Evolutionary conservation across 345 rosid genomes (phyloP).

Genomic region (Fremontodendron californicum): DNA sequence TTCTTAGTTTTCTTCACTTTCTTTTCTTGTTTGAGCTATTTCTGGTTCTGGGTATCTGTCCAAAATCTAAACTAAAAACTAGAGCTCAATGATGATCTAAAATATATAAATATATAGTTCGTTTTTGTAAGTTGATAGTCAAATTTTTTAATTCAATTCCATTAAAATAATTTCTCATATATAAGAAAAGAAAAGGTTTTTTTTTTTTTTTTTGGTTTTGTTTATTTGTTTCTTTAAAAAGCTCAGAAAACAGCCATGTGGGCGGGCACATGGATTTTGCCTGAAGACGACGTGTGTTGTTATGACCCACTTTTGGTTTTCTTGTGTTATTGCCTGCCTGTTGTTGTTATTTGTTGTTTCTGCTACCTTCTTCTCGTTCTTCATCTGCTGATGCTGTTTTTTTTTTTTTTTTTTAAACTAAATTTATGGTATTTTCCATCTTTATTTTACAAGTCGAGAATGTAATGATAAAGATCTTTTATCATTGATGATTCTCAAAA

Average conservation of each 20-base stretch:
- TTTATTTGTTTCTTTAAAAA: background rate
- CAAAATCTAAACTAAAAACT: conserved; percentile 2
- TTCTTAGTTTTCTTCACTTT: background rate
- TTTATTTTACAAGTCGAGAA: too few relatives aligned
- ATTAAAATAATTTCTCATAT: background rate
- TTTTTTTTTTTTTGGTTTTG: background rate
- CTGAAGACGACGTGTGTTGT: conserved; percentile 42
- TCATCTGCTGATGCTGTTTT: background rate
- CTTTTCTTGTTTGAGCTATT: background rate
- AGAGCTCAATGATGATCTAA: background rate
- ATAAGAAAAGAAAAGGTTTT: background rate
- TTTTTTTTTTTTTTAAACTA: background rate
- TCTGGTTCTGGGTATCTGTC: background rate
- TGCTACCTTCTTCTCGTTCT: background rate
- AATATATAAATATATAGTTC: background rate
- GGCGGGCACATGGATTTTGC: conserved; percentile 69
- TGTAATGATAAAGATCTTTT: too few relatives aligned
- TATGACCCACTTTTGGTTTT: conserved; percentile 39
- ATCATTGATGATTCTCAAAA: too few relatives aligned
- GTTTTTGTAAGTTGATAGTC: background rate
- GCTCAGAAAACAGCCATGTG: conserved; percentile 38
- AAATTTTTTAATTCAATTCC: background rate
- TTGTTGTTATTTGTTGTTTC: background rate
- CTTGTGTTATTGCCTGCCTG: background rate
- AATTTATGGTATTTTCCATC: too few relatives aligned